phyloP scores from a whole-genome alignment of 257 asterid species.

The Nicotiana tabacum region DNA sequence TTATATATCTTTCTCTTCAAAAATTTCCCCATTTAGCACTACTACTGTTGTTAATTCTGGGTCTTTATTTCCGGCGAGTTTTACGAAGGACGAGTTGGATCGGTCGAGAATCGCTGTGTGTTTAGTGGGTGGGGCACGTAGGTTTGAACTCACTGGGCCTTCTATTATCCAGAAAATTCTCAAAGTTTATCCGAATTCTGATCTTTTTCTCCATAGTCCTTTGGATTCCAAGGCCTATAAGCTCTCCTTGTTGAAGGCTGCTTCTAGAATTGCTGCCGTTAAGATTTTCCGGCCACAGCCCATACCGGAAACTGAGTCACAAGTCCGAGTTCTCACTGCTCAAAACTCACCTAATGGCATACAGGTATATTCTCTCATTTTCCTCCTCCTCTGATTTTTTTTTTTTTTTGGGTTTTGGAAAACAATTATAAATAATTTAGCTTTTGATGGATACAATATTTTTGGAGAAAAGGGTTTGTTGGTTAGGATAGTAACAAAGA shows the following conservation, averaged over 20 bases:
- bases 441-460: not conserved
- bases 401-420: not conserved
- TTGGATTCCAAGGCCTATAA: constrained; percentile 69
- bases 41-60: not conserved
- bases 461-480: not conserved
- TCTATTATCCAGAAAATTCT: constrained; percentile 71
- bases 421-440: not conserved
- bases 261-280: constrained; percentile 75
- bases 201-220: constrained; percentile 79
- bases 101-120: constrained; percentile 80
- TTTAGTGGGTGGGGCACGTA: constrained; percentile 94
- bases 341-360: constrained; percentile 82
- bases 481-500: not conserved
- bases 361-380: constrained; percentile 45
- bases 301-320: constrained; percentile 57
- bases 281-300: constrained; percentile 52
- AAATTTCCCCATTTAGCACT: too few species aligned
- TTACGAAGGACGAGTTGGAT: constrained; percentile 11
- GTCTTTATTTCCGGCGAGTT: not conserved
- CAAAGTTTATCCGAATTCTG: constrained; percentile 52
- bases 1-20: not conserved
- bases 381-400: not conserved
- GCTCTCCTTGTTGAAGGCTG: constrained; percentile 50
- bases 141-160: constrained; percentile 94
- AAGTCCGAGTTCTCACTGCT: constrained; percentile 65